Conservation (phyloP, 345 rosid genomes). For the Microthlaspi erraticum region DNA sequence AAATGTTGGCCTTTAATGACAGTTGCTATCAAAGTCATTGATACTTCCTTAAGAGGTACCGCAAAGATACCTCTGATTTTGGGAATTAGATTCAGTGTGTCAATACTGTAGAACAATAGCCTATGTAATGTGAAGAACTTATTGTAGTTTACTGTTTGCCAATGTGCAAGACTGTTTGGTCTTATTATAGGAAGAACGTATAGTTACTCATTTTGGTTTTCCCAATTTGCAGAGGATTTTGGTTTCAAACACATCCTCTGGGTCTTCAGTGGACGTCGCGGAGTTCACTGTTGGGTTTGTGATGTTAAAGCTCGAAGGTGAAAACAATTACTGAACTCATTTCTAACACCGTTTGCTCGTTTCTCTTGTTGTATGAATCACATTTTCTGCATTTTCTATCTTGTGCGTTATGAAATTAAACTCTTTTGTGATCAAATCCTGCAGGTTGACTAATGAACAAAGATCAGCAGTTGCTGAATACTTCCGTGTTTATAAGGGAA, state of each 20-base stretch:
- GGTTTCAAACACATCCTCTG: constrained; percentile 92
- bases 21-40: constrained; percentile 82
- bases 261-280: constrained; percentile 95
- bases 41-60: constrained; percentile 81
- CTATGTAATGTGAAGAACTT: too few species aligned
- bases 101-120: not conserved
- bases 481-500: constrained; percentile 87
- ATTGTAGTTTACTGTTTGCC: not conserved
- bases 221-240: constrained; percentile 73
- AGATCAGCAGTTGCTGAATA: constrained; percentile 91
- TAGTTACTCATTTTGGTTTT: constrained; percentile 13
- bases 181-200: not conserved
- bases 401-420: constrained; percentile 3
- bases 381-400: not conserved
- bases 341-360: not conserved
- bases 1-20: constrained; percentile 96
- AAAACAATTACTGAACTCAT: constrained; percentile 20
- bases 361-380: not conserved
- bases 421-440: constrained; percentile 22
- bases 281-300: constrained; percentile 99
- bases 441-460: constrained; percentile 88
- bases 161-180: constrained; percentile 17
- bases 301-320: constrained; percentile 94
- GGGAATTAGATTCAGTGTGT: not conserved
- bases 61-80: too few species aligned